Percentiles rank a stretch among this genome's conserved stretches.
Evolutionary conservation across 164 flowering plant species (phyloP).

Genomic region (Warburgia ugandensis): DNA sequence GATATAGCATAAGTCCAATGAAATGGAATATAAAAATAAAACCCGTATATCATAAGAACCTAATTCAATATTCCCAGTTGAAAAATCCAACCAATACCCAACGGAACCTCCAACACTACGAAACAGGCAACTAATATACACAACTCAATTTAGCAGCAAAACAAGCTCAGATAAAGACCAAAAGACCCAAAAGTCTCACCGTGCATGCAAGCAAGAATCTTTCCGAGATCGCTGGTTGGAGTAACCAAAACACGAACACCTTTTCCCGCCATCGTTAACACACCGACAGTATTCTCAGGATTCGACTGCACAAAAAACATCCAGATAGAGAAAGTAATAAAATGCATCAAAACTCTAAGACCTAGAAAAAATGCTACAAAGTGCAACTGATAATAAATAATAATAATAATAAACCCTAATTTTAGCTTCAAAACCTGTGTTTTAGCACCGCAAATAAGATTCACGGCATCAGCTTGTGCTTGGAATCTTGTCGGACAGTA

Average conservation of each 20-base stretch:
- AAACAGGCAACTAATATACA: background rate
- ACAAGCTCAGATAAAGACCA: background rate
- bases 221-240: constrained; percentile 89
- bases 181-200: constrained; percentile 29
- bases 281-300: constrained; percentile 94
- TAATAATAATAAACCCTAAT: no score
- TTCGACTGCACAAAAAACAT: constrained; percentile 53
- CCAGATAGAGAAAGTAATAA: background rate
- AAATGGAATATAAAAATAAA: no score
- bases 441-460: constrained; percentile 91
- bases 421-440: no score
- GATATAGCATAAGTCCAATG: no score
- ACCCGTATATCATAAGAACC: no score
- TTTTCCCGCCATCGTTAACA: constrained; percentile 93
- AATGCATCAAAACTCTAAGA: constrained; percentile 1
- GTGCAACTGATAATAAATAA: no score
- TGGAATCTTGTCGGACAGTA: constrained; percentile 76
- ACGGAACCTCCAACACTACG: no score
- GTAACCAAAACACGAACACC: constrained; percentile 94
- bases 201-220: constrained; percentile 90
- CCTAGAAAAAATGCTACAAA: background rate
- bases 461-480: constrained; percentile 94
- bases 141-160: background rate
- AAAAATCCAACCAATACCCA: no score
- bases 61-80: no score